These are phyloP conservation scores for Tolypocladium sp. DNA, from an alignment of 2,329 filamentous ascomycete species.

Conservation along the genomic window DNA sequence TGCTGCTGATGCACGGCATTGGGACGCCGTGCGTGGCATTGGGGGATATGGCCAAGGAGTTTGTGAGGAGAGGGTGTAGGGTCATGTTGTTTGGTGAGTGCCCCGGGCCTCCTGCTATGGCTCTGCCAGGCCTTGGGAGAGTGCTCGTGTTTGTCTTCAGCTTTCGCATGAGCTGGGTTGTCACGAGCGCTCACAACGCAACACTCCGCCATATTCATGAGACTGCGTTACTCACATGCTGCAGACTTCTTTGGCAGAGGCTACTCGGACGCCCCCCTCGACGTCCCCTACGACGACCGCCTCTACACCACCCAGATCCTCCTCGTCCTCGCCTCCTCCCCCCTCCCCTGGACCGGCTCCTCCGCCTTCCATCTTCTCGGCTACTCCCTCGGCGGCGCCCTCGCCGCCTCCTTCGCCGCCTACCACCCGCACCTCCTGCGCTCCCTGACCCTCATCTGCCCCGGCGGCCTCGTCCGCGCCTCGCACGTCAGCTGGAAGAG, in stretches of 20 bases:
- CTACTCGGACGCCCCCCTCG: conserved; percentile 59
- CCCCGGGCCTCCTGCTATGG: conserved; percentile 5
- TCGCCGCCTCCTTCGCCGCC: conserved; percentile 60
- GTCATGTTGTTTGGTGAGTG: conserved; percentile 67
- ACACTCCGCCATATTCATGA: neutral
- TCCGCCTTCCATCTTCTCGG: conserved; percentile 62
- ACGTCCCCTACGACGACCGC: conserved; percentile 50
- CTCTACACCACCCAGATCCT: conserved; percentile 60
- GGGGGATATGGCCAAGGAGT: conserved; percentile 53
- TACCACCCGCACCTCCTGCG: conserved; percentile 57
- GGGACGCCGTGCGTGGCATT: conserved; percentile 67
- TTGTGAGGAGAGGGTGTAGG: conserved; percentile 58
- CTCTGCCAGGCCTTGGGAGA: neutral
- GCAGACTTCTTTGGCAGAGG: conserved; percentile 67
- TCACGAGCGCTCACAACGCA: neutral
- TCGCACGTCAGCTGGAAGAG: conserved; percentile 52
- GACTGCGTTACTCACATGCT: neutral
- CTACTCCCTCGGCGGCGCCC: conserved; percentile 72
- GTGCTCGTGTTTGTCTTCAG: neutral
- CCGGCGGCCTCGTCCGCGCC: conserved; percentile 58
- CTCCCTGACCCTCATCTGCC: conserved; percentile 57
- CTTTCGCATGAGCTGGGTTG: neutral
- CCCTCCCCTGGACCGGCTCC: conserved; percentile 43
- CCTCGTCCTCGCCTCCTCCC: conserved; percentile 55
- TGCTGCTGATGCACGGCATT: conserved; percentile 73